Percentiles rank a stretch among this genome's conserved stretches.
phyloP scores from a whole-genome alignment of 192 early-diverging fungal genomes.

The Nowakowskiella sp. region DNA sequence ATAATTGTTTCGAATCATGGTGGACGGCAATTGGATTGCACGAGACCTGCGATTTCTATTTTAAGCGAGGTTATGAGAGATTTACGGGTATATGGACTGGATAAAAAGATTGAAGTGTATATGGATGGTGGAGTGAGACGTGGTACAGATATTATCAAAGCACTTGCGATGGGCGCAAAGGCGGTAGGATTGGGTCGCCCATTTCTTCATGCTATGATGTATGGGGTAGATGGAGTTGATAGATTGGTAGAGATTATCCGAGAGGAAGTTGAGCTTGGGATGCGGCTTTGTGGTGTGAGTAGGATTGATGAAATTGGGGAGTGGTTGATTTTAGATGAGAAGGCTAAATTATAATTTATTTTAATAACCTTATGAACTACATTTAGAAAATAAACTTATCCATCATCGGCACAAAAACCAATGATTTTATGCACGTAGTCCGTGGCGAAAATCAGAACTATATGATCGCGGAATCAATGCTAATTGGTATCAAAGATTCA shows the following conservation, averaged over 20 bases:
- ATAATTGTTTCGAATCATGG: slow-evolving; percentile 22
- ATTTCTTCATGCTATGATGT: slow-evolving; percentile 10
- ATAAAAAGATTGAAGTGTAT: neutral
- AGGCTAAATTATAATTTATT: too few species aligned
- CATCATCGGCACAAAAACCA: too few species aligned
- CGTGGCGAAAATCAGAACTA: too few species aligned
- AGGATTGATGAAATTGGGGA: neutral
- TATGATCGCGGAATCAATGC: too few species aligned
- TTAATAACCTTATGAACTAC: too few species aligned
- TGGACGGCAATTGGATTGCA: slow-evolving; percentile 21
- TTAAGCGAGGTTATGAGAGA: neutral
- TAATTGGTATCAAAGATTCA: too few species aligned
- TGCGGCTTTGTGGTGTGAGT: slow-evolving; percentile 6
- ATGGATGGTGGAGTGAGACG: slow-evolving; percentile 23
- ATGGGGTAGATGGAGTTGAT: slow-evolving; percentile 15
- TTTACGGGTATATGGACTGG: neutral
- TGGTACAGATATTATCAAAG: slow-evolving; percentile 25
- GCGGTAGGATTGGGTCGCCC: slow-evolving; percentile 21
- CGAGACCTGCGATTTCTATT: slow-evolving; percentile 9
- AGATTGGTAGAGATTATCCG: slow-evolving; percentile 4
- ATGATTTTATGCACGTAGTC: too few species aligned
- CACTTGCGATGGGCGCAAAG: slow-evolving; percentile 22
- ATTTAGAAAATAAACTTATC: too few species aligned
- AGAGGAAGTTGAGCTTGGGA: slow-evolving; percentile 6
- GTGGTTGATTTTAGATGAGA: too few species aligned